Evolutionary conservation across 2,329 filamentous ascomycete species (phyloP), one percentile per base, ranked within the genome.

Genomic region (Akanthomyces muscarius): DNA sequence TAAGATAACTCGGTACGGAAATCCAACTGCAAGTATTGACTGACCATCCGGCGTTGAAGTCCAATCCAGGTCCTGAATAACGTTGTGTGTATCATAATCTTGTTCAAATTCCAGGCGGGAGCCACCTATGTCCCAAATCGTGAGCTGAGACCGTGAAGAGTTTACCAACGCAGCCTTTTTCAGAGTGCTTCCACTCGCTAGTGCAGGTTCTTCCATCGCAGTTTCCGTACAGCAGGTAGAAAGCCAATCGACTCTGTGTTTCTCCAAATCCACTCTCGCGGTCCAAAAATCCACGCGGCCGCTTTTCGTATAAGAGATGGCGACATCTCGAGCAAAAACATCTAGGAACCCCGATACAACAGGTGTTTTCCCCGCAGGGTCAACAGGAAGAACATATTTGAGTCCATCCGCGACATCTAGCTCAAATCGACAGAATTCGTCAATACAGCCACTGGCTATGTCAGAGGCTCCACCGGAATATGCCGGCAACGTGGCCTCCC

Each of bases 11-110:
- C 89, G 86, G 67, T 93, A 90, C n/a, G 89, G 88, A 71, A 97
- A 97, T 0, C 93, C 92, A n/a, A 97, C 91, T 1, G 93, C 91
- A 23, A 97, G 80, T 62, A 97, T 92, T 1, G 91, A 94, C 71
- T 97, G 92, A 55, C 87, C 87, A 72, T 96, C 91, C 0, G 92
- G 92, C 0, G 93, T 97, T 3, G 91, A 94, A 0, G 92, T 94
- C 94, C 94, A 97, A 73, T 97, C 92, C 14, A 97, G 83, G 73
- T 97, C 93, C 66, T 89, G 87, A 47, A 97, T 92, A 6, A 83
- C 84, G 69, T 95, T 89, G 64, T 89, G 83, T 14, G 83, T 81
- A 66, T 89, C 83, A 66, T 92, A 95, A 36, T 86, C 83, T 69
- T 94, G 86, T 65, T 90, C 84, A 70, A 91, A 92, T 73, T 97